Percentiles rank a stretch among this genome's conserved stretches.
Conservation (phyloP, 2,329 filamentous ascomycete species). For the Aspergillus carbonarius region DNA sequence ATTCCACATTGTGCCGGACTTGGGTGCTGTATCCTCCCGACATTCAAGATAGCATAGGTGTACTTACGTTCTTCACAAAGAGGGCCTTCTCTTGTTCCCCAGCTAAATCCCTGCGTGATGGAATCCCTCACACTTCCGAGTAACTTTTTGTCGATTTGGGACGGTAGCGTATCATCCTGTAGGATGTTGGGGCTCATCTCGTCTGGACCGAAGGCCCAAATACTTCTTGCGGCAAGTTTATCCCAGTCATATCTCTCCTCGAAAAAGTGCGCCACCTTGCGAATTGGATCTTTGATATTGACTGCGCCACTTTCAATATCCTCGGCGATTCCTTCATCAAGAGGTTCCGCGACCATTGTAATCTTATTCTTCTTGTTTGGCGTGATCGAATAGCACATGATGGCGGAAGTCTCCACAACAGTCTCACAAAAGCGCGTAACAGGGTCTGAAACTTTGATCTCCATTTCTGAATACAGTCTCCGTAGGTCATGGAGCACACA, state of each 20-base stretch:
- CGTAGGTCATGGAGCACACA: slow-evolving; percentile 95
- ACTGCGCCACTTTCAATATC: slow-evolving; percentile 92
- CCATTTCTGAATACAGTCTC: slow-evolving; percentile 95
- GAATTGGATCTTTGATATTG: slow-evolving; percentile 86
- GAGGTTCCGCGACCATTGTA: slow-evolving; percentile 94
- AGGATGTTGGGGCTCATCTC: slow-evolving; percentile 93
- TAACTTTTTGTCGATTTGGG: slow-evolving; percentile 90
- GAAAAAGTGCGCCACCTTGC: slow-evolving; percentile 94
- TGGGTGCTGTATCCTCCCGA: not conserved
- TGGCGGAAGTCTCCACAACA: slow-evolving; percentile 93
- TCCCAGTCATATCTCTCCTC: slow-evolving; percentile 98
- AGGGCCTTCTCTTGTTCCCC: slow-evolving; percentile 92
- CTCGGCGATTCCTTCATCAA: slow-evolving; percentile 90
- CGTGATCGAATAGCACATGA: slow-evolving; percentile 96
- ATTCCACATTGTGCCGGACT: not conserved
- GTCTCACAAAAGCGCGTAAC: slow-evolving; percentile 98
- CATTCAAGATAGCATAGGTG: not conserved
- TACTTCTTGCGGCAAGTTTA: slow-evolving; percentile 86
- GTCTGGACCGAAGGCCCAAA: slow-evolving; percentile 98
- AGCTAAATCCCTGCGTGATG: slow-evolving; percentile 93
- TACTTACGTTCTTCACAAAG: slow-evolving; percentile 93
- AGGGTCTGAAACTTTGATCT: slow-evolving; percentile 97
- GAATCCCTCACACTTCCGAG: slow-evolving; percentile 85
- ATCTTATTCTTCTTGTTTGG: slow-evolving; percentile 99
- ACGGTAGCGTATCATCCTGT: slow-evolving; percentile 92